phyloP scores from a whole-genome alignment of 139 green algal genomes.

The Volvox reticuliferus region DNA sequence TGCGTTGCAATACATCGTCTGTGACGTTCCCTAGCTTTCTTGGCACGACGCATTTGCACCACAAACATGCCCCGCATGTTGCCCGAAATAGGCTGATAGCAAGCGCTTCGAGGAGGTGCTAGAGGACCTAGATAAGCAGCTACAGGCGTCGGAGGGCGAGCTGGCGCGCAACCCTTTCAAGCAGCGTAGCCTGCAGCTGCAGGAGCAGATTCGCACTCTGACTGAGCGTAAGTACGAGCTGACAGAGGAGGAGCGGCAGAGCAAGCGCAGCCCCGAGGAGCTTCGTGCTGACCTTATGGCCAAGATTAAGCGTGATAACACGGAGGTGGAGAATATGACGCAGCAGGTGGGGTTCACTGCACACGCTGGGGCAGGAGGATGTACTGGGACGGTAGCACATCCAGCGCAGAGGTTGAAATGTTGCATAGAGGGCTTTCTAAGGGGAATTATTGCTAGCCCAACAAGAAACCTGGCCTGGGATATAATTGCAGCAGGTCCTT shows the following conservation, averaged over 20 bases:
- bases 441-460: too few relatives aligned
- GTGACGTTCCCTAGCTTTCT: too few relatives aligned
- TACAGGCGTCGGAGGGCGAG: slow-evolving; percentile 66
- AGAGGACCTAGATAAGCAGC: slow-evolving; percentile 64
- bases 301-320: slow-evolving; percentile 84
- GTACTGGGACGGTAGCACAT: too few relatives aligned
- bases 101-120: slow-evolving; percentile 66
- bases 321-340: slow-evolving; percentile 60
- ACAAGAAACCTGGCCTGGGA: too few relatives aligned
- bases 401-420: too few relatives aligned
- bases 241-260: slow-evolving; percentile 67
- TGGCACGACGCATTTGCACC: neutral
- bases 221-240: slow-evolving; percentile 76
- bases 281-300: slow-evolving; percentile 70
- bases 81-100: slow-evolving; percentile 49
- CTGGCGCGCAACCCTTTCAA: slow-evolving; percentile 77
- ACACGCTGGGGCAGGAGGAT: too few relatives aligned
- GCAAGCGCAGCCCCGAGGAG: slow-evolving; percentile 74
- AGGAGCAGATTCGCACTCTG: slow-evolving; percentile 73
- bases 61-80: neutral
- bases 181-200: slow-evolving; percentile 70
- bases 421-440: too few relatives aligned
- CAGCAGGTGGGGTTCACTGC: slow-evolving; percentile 40
- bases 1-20: too few relatives aligned
- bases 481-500: too few relatives aligned